These are phyloP conservation scores for Epichloe amarillans DNA, from an alignment of 2,329 filamentous ascomycete species.

Conservation along the genomic window DNA sequence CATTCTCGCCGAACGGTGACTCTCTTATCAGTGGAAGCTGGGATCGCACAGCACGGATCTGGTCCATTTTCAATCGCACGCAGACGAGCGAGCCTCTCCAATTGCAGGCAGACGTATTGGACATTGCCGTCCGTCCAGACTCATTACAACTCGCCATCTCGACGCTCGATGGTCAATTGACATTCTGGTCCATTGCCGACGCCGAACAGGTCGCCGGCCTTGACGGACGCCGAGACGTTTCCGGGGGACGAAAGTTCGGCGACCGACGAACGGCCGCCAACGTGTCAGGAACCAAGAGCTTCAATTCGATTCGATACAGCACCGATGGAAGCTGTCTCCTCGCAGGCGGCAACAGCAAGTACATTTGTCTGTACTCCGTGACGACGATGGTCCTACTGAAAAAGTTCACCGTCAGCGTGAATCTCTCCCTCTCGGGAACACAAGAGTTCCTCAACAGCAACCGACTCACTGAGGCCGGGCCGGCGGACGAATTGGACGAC, in stretches of 20 bases:
- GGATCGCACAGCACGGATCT: slow-evolving; percentile 91
- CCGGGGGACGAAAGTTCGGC: slow-evolving; percentile 81
- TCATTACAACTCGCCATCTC: slow-evolving; percentile 83
- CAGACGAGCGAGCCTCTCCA: slow-evolving; percentile 93
- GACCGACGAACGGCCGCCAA: slow-evolving; percentile 89
- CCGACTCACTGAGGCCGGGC: slow-evolving; percentile 79
- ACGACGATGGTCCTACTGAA: slow-evolving; percentile 81
- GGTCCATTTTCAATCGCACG: slow-evolving; percentile 87
- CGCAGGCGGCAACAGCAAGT: slow-evolving; percentile 93
- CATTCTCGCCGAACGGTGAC: slow-evolving; percentile 78
- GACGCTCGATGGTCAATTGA: slow-evolving; percentile 83
- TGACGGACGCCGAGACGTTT: slow-evolving; percentile 83
- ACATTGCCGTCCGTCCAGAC: slow-evolving; percentile 78
- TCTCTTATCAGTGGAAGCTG: slow-evolving; percentile 84
- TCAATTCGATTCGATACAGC: slow-evolving; percentile 79
- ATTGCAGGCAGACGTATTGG: slow-evolving; percentile 79
- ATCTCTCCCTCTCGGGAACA: slow-evolving; percentile 88
- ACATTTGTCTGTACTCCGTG: slow-evolving; percentile 95
- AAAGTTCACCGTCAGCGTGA: slow-evolving; percentile 91
- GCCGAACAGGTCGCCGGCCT: slow-evolving; percentile 75
- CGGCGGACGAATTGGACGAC: slow-evolving; percentile 71
- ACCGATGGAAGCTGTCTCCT: slow-evolving; percentile 83
- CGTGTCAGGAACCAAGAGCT: slow-evolving; percentile 77
- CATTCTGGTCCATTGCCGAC: slow-evolving; percentile 87
- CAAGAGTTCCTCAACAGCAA: slow-evolving; percentile 95